Percentiles rank a stretch among this genome's conserved stretches.
Evolutionary conservation across 1,284 basidiomycete genomes (phyloP).

Genomic region (Microbotryomycetes sp.): DNA sequence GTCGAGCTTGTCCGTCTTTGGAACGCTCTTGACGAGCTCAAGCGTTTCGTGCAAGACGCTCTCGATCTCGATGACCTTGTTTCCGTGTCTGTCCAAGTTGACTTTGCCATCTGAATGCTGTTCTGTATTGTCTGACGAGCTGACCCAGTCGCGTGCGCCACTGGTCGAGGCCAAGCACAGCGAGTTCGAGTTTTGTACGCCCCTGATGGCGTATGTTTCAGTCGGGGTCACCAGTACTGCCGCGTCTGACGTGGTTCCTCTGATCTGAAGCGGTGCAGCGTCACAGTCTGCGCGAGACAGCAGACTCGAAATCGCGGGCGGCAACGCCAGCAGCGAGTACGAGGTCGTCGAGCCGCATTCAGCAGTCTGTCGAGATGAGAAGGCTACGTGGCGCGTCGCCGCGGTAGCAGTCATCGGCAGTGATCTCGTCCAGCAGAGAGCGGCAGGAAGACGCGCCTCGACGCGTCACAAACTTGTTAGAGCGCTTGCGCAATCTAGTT

Average conservation of each 20-base stretch:
- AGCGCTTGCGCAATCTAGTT: too few species aligned
- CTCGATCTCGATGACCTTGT: slow-evolving; percentile 17
- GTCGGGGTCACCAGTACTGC: slow-evolving; percentile 75
- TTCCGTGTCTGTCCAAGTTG: slow-evolving; percentile 5
- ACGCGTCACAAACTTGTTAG: too few species aligned
- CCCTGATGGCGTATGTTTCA: slow-evolving; percentile 70
- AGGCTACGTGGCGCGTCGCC: not conserved
- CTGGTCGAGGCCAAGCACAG: slow-evolving; percentile 50
- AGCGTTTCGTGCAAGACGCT: slow-evolving; percentile 34
- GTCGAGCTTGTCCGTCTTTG: slow-evolving; percentile 23
- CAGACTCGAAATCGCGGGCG: not conserved
- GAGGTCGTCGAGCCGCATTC: not conserved
- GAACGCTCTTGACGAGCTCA: slow-evolving; percentile 28
- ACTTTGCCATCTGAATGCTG: slow-evolving; percentile 5
- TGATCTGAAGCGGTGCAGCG: slow-evolving; percentile 48
- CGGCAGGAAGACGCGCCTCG: slow-evolving; percentile 19
- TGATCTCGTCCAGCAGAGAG: too few species aligned
- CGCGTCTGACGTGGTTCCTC: slow-evolving; percentile 69
- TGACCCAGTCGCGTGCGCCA: not conserved
- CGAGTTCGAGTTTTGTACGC: slow-evolving; percentile 76
- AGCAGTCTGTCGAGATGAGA: not conserved
- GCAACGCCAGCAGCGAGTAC: not conserved
- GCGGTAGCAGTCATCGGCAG: not conserved
- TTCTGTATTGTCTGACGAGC: slow-evolving; percentile 38
- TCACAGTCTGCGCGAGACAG: not conserved